Conservation (phyloP, 768 basidiomycete species). For the Psilocybe sp. region DNA sequence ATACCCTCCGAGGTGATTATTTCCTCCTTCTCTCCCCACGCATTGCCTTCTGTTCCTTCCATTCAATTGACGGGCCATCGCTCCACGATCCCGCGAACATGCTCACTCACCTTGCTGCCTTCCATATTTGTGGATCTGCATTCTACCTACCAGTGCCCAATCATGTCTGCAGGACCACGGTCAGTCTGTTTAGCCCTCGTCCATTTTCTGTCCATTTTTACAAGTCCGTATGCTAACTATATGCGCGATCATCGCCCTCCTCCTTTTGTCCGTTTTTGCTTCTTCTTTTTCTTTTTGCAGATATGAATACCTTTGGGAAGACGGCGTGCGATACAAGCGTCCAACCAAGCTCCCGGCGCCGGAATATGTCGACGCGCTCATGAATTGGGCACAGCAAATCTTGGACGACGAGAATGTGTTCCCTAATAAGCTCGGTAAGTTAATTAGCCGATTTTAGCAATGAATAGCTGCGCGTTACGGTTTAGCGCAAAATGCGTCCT, state of each 20-base stretch:
- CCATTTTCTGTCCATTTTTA: too few relatives aligned
- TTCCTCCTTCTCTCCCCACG: not conserved
- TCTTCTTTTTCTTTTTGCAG: constrained; percentile 32
- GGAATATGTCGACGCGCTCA: constrained; percentile 95
- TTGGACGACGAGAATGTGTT: constrained; percentile 92
- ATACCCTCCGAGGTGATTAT: constrained; percentile 80
- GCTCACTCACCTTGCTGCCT: too few relatives aligned
- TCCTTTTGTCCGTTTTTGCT: not conserved
- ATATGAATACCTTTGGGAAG: constrained; percentile 95
- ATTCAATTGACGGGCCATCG: too few relatives aligned
- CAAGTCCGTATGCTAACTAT: too few relatives aligned
- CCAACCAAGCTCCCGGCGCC: constrained; percentile 95
- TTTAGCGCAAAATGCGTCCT: not conserved
- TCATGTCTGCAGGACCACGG: constrained; percentile 96
- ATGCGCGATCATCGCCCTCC: not conserved
- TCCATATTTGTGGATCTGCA: too few relatives aligned
- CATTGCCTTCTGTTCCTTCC: not conserved
- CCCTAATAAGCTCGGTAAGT: constrained; percentile 89
- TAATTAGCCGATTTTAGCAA: not conserved
- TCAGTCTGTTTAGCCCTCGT: constrained; percentile 31
- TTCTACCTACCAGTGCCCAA: constrained; percentile 63
- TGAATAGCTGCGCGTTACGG: too few relatives aligned
- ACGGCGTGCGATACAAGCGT: constrained; percentile 80
- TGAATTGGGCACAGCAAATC: constrained; percentile 96
- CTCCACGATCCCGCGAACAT: too few relatives aligned